Base-by-base conservation (phyloP, 768 basidiomycete species). In the Boletus edulis region DNA sequence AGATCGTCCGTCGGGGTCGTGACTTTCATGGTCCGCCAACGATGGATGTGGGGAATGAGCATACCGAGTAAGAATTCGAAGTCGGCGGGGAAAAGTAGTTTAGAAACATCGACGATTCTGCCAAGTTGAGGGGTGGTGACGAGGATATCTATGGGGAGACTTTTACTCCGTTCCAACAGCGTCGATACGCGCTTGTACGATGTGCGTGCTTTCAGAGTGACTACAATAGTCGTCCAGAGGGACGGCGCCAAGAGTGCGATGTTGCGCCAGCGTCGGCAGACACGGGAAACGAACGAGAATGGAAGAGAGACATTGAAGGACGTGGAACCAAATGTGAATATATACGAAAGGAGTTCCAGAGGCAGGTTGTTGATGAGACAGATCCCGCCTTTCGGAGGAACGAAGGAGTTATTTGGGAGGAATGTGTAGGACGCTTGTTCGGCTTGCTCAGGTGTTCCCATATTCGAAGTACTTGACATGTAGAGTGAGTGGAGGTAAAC, bases 231-330 rank as follows among this genome's bases (percentile, higher is more conserved):
- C 12, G 79, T 80, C 86, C 86, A 88, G 17, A 87, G 73, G 10
- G 72, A 70, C 1, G 83, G 81, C 0, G 79, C 80, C 31, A 77
- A 76, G 29, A 86, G 51, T 4, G 83, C 79, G 2, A 77, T 59
- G 35, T 69, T 70, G 46, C 85, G 81, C 85, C 85, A 87, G 53
- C 77, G 81, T 24, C 62, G 70, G 66, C 85, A 87, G 13, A 53
- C 52, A 40, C 24, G 31, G 11, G 52, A 53, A n/a, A 41, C 12
- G 10, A 84, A 70, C 59, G 79, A 77, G 64, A 84, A 85, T 6
- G n/a, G 34, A 35, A 35, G 34, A 12, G 34, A 35, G 11, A 11
- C 12, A 35, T 35, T 5, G 14, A 6, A 14, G 34, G 13, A 10
- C 12, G 13, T 13, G 13, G 34, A 35, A 4, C 34, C 11, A 35